Evolutionary conservation across 495 filamentous ascomycete species (phyloP).

Genomic region (Daldinia childiae): DNA sequence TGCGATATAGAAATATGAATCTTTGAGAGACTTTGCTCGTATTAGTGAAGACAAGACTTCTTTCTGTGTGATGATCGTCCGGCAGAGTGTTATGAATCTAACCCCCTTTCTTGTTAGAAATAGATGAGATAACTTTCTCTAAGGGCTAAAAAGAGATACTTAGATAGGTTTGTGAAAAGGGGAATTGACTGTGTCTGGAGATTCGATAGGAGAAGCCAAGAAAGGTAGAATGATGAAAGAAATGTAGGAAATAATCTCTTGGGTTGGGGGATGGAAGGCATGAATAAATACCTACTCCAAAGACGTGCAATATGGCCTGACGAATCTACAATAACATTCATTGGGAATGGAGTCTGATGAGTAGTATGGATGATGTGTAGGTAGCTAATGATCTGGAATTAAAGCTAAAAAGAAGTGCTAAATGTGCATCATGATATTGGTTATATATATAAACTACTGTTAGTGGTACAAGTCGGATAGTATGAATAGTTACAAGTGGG

Average conservation of each 20-base stretch:
- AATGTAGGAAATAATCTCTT: neutral
- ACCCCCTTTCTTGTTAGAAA: too few species aligned
- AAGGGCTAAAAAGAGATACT: too few species aligned
- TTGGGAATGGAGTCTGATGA: neutral
- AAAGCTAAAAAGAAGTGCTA: neutral
- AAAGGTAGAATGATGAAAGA: neutral
- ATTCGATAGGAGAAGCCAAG: neutral
- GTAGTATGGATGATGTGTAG: neutral
- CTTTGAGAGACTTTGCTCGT: neutral
- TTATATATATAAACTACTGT: neutral
- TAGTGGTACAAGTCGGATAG: neutral
- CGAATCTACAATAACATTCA: neutral
- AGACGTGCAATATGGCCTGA: neutral
- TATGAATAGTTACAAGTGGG: neutral
- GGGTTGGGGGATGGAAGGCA: neutral
- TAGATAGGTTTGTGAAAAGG: too few species aligned
- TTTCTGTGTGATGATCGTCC: too few species aligned
- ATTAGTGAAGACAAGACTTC: neutral
- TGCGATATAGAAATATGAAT: neutral
- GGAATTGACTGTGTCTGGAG: neutral
- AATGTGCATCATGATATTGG: neutral
- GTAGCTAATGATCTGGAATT: neutral
- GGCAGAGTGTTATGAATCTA: too few species aligned
- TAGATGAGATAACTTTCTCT: too few species aligned
- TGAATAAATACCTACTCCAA: neutral